Conservation (phyloP, 1,284 basidiomycete species). For the Rhodotorula mucilaginosa region DNA sequence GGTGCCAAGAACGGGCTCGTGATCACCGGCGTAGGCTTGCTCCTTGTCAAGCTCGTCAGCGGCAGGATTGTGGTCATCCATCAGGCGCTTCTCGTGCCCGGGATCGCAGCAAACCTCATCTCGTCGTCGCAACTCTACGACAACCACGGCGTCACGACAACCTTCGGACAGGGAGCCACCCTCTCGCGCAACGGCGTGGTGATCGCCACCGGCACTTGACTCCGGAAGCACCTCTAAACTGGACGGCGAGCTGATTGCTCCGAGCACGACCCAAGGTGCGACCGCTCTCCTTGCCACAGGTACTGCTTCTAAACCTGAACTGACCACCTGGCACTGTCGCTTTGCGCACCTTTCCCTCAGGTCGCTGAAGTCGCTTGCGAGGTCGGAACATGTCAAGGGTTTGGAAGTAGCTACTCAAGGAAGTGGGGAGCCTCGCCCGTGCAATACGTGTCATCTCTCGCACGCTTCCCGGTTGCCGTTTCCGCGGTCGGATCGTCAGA, state of each 20-base stretch:
- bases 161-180: neutral
- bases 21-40: neutral
- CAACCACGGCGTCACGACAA: neutral
- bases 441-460: neutral
- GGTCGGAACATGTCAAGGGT: neutral
- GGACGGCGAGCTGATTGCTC: neutral
- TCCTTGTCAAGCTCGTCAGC: neutral
- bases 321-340: too few relatives aligned
- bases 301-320: too few relatives aligned
- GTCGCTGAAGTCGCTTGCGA: neutral
- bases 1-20: too few relatives aligned
- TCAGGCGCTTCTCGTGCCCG: neutral
- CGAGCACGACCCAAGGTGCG: neutral
- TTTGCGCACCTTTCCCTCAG: too few relatives aligned
- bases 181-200: neutral
- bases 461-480: slow-evolving; percentile 13
- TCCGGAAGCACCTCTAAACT: slow-evolving; percentile 7
- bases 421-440: neutral
- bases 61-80: neutral
- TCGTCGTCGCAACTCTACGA: neutral
- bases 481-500: neutral
- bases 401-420: neutral
- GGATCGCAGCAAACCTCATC: slow-evolving; percentile 1
- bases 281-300: too few relatives aligned
- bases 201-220: slow-evolving; percentile 2